Conservation (phyloP, 768 basidiomycete genomes). For the Termitomyces sp. region DNA sequence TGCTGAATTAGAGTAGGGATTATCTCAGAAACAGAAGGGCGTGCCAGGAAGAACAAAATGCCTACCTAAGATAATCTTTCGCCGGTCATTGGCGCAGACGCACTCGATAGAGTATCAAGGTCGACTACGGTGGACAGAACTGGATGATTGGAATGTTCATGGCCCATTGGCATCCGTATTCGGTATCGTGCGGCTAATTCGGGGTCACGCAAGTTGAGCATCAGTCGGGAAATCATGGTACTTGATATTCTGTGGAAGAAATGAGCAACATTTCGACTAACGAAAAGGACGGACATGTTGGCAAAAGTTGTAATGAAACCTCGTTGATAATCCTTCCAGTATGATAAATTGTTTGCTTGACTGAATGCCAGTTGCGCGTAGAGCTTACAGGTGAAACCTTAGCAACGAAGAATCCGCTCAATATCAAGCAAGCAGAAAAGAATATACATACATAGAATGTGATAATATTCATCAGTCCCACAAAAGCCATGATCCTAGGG, state of each 20-base stretch:
- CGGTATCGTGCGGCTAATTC: constrained; percentile 7
- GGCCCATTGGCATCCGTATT: not conserved
- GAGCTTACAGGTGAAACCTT: constrained; percentile 14
- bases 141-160: constrained; percentile 10
- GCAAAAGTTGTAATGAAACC: constrained; percentile 18
- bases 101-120: constrained; percentile 9
- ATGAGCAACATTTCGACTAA: not conserved
- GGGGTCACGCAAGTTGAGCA: constrained; percentile 26
- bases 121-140: constrained; percentile 15
- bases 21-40: constrained; percentile 3
- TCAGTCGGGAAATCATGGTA: constrained; percentile 21
- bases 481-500: constrained; percentile 18
- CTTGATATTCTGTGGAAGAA: constrained; percentile 20
- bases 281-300: constrained; percentile 14
- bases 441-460: constrained; percentile 16
- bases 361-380: too few relatives aligned
- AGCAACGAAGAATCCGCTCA: not conserved
- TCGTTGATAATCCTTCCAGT: constrained; percentile 13
- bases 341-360: not conserved
- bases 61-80: not conserved
- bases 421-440: not conserved
- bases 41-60: not conserved
- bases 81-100: not conserved
- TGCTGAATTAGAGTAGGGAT: not conserved
- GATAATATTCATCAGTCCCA: constrained; percentile 15